Conservation (phyloP, 192 early-diverging fungal genomes). For the Chytriomyces sp. region DNA sequence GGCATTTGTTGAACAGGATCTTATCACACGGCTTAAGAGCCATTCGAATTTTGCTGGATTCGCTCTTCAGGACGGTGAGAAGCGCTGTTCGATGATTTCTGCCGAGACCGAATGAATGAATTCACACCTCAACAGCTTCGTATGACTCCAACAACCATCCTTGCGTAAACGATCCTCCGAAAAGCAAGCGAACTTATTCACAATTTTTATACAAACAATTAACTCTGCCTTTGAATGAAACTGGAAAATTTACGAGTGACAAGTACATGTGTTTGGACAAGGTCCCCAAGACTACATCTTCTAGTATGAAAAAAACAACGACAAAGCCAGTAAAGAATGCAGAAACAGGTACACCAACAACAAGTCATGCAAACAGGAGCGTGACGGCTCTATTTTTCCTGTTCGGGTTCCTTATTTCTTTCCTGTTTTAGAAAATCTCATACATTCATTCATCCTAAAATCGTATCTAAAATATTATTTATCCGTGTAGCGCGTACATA, state of each 20-base stretch:
- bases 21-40: background rate
- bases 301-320: too few species aligned
- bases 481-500: too few species aligned
- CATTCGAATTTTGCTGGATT: constrained; percentile 27
- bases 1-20: background rate
- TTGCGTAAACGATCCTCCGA: constrained; percentile 6
- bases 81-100: background rate
- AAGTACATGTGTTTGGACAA: background rate
- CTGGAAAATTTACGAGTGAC: background rate
- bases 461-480: too few species aligned
- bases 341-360: too few species aligned
- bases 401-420: too few species aligned
- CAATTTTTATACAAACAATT: background rate
- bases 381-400: too few species aligned
- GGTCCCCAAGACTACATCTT: too few species aligned
- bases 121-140: background rate
- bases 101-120: background rate
- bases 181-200: background rate
- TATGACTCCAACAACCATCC: constrained; percentile 31
- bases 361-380: too few species aligned
- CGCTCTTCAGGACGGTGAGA: constrained; percentile 24
- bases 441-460: too few species aligned
- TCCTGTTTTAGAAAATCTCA: too few species aligned
- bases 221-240: background rate
- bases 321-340: too few species aligned